A percentile compares a stretch with the other conserved stretches of the same genome.
Conservation (phyloP, 164 flowering plant genomes). For the Vitis cinerea region DNA sequence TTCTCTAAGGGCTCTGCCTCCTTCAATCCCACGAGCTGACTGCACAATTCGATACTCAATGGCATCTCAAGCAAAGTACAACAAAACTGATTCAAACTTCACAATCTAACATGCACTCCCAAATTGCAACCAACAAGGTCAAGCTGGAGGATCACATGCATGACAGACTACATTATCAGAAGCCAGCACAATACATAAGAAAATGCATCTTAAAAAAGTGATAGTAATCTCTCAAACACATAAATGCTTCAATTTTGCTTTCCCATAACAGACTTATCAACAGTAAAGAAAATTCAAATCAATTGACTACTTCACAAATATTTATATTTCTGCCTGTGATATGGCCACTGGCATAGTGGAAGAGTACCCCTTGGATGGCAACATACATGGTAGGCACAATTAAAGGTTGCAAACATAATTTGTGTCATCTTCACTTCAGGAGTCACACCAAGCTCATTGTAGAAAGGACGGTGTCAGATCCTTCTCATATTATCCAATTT, state of each 20-base stretch:
- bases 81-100: no score
- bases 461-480: background rate
- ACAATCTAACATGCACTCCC: no score
- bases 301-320: no score
- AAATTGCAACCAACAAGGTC: slow-evolving; percentile 14
- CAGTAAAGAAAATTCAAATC: no score
- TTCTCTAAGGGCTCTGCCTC: no score
- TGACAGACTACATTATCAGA: slow-evolving; percentile 15
- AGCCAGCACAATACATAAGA: slow-evolving; percentile 11
- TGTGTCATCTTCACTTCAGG: slow-evolving; percentile 15
- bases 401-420: slow-evolving; percentile 12
- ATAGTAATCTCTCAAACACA: no score
- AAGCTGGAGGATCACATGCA: slow-evolving; percentile 13
- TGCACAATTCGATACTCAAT: no score
- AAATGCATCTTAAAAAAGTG: background rate
- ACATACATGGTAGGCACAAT: slow-evolving; percentile 13
- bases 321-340: slow-evolving; percentile 1
- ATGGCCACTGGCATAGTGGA: slow-evolving; percentile 13
- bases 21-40: no score
- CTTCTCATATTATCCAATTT: background rate
- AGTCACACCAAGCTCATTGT: slow-evolving; percentile 2
- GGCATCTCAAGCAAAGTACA: no score
- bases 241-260: no score
- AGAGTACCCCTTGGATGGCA: slow-evolving; percentile 6
- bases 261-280: no score